phyloP scores from a whole-genome alignment of 306 rosid genomes.

The Cucurbita argyrosperma region DNA sequence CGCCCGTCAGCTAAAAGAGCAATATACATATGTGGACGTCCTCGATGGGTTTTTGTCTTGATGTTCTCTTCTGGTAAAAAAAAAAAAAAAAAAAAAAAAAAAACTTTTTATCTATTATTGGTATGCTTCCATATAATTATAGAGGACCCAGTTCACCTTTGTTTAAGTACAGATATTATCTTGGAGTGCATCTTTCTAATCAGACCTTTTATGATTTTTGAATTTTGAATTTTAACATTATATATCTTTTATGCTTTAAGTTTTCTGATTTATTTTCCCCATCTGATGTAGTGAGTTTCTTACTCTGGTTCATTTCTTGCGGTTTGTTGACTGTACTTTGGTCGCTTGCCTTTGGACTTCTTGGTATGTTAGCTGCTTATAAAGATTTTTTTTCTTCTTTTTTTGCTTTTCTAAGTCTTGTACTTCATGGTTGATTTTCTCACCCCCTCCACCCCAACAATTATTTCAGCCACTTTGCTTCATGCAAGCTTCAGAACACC shows the following conservation, averaged over 20 bases:
- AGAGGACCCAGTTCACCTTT: not conserved
- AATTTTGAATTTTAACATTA: not conserved
- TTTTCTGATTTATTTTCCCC: not conserved
- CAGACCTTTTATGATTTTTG: not conserved
- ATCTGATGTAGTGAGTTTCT: conserved; percentile 50
- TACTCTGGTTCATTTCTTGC: conserved; percentile 75
- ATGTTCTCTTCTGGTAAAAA: conserved; percentile 56
- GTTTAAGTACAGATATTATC: not conserved
- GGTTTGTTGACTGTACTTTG: conserved; percentile 71
- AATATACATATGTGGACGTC: conserved; percentile 75
- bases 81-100: too few species aligned
- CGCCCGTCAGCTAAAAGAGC: conserved; percentile 91
- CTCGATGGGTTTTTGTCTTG: conserved; percentile 84
- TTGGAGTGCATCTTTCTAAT: not conserved
- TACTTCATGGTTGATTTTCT: conserved; percentile 9
- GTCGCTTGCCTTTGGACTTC: conserved; percentile 76
- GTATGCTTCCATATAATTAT: not conserved
- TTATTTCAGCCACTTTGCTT: conserved; percentile 48
- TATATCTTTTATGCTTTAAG: not conserved
- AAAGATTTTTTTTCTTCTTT: not conserved
- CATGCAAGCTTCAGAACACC: conserved; percentile 99
- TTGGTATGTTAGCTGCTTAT: conserved; percentile 34
- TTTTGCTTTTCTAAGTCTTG: not conserved
- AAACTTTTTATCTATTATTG: not conserved
- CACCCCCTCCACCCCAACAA: not conserved